phyloP scores from a whole-genome alignment of 176 grass and related monocot genomes.

The Paspalum notatum region DNA sequence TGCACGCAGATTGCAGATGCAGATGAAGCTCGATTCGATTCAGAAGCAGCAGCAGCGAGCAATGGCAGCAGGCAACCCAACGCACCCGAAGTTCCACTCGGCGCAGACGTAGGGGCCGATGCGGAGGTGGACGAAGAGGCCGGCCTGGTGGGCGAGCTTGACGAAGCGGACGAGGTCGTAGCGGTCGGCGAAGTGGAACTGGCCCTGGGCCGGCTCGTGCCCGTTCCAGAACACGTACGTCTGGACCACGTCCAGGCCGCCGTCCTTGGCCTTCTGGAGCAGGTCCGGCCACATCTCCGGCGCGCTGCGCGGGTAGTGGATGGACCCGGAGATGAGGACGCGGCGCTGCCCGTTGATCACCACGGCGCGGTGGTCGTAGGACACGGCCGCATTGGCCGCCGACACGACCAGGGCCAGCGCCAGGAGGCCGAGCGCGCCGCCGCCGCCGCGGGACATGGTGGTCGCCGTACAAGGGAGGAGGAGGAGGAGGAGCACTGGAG shows the following conservation, averaged over 20 bases:
- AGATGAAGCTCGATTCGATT: neutral
- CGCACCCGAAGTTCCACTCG: constrained; percentile 90
- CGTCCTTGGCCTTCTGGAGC: constrained; percentile 94
- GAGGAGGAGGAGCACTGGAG: neutral
- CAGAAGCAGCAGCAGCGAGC: neutral
- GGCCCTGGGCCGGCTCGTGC: constrained; percentile 77
- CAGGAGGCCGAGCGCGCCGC: neutral
- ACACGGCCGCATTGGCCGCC: constrained; percentile 60
- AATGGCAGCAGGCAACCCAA: too few relatives aligned
- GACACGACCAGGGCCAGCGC: neutral
- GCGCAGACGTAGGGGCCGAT: constrained; percentile 96
- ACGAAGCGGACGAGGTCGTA: constrained; percentile 97
- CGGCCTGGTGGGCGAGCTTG: constrained; percentile 79
- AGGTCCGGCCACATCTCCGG: constrained; percentile 99
- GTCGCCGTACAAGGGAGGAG: too few relatives aligned
- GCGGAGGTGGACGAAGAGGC: constrained; percentile 89
- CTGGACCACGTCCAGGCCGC: constrained; percentile 89
- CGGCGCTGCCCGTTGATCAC: constrained; percentile 71
- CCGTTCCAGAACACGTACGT: constrained; percentile 99
- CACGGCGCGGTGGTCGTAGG: constrained; percentile 75
- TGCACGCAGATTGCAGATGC: constrained; percentile 29
- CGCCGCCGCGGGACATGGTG: constrained; percentile 49
- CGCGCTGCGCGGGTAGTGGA: constrained; percentile 99
- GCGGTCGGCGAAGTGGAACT: constrained; percentile 87
- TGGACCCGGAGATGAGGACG: constrained; percentile 90